A percentile compares a stretch with the other conserved stretches of the same genome.
These are phyloP conservation scores for Sporothrix pallida DNA, from an alignment of 2,329 filamentous ascomycete species.

Conservation along the genomic window DNA sequence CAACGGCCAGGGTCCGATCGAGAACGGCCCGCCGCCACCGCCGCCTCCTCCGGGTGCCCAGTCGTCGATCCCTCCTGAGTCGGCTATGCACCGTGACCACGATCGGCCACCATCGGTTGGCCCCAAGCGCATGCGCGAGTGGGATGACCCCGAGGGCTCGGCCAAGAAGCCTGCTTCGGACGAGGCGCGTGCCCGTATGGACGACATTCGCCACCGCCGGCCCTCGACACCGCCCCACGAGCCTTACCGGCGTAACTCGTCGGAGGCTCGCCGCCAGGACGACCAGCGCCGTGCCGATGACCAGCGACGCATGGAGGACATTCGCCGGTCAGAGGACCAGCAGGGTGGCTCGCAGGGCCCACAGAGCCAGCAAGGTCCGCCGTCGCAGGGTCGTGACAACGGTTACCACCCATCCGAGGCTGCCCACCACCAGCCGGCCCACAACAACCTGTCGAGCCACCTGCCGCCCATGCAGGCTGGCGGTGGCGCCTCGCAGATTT, in stretches of 20 bases:
- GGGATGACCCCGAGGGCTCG: conserved; percentile 83
- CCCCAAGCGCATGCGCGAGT: conserved; percentile 86
- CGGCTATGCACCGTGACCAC: conserved; percentile 65
- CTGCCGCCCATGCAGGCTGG: conserved; percentile 67
- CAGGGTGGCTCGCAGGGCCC: not conserved
- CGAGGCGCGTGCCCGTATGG: conserved; percentile 82
- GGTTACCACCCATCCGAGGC: conserved; percentile 89
- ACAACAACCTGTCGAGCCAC: conserved; percentile 62
- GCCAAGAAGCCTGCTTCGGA: conserved; percentile 88
- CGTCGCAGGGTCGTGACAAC: conserved; percentile 61
- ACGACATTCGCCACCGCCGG: conserved; percentile 81
- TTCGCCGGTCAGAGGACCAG: conserved; percentile 56
- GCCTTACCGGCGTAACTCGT: conserved; percentile 77
- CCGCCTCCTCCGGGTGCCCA: conserved; percentile 56
- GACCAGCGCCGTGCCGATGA: conserved; percentile 63
- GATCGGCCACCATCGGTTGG: conserved; percentile 81
- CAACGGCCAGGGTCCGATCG: conserved; percentile 67
- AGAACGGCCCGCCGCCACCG: conserved; percentile 61
- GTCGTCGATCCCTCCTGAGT: conserved; percentile 65
- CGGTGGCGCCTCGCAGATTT: conserved; percentile 60
- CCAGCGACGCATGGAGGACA: conserved; percentile 65
- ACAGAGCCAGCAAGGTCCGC: conserved; percentile 57
- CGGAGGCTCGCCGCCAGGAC: conserved; percentile 70
- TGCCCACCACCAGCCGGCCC: conserved; percentile 78
- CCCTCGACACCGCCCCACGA: conserved; percentile 75